Percentiles rank a stretch among this genome's conserved stretches.
Conservation (phyloP, 2,329 filamentous ascomycete species). For the Byssoonygena ceratinophila region DNA sequence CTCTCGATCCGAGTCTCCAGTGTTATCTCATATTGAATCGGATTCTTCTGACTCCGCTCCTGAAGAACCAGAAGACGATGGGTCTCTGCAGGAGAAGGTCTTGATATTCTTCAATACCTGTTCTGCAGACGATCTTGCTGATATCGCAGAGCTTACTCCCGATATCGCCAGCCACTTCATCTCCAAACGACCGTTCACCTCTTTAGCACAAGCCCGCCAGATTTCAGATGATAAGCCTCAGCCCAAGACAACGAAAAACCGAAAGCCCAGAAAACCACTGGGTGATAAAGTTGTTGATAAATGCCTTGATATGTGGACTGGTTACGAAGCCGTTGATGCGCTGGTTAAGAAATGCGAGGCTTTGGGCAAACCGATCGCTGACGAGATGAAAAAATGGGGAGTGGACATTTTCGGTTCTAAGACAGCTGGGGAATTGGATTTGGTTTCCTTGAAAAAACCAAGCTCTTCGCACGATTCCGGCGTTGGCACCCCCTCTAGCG, state of each 20-base stretch:
- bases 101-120: slow-evolving; percentile 77
- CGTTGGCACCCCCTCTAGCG: slow-evolving; percentile 51
- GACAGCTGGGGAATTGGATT: slow-evolving; percentile 51
- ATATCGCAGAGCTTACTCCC: slow-evolving; percentile 66
- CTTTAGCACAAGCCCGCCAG: slow-evolving; percentile 53
- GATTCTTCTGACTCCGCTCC: slow-evolving; percentile 36
- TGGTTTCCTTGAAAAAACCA: slow-evolving; percentile 44
- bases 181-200: slow-evolving; percentile 61
- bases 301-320: slow-evolving; percentile 61
- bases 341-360: slow-evolving; percentile 66
- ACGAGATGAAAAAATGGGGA: slow-evolving; percentile 58
- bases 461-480: slow-evolving; percentile 50
- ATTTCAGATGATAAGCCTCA: slow-evolving; percentile 42
- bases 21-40: slow-evolving; percentile 33
- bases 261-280: slow-evolving; percentile 44
- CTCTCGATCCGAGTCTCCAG: slow-evolving; percentile 27
- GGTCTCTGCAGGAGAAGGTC: slow-evolving; percentile 46
- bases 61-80: slow-evolving; percentile 33
- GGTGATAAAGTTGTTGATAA: slow-evolving; percentile 59
- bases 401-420: slow-evolving; percentile 52
- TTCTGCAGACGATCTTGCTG: slow-evolving; percentile 62
- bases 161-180: slow-evolving; percentile 60
- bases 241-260: slow-evolving; percentile 37
- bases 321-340: slow-evolving; percentile 72
- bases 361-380: slow-evolving; percentile 56